These are phyloP conservation scores for Flaveria ramosissima DNA, from an alignment of 129 eudicot genomes.

Conservation along the genomic window DNA sequence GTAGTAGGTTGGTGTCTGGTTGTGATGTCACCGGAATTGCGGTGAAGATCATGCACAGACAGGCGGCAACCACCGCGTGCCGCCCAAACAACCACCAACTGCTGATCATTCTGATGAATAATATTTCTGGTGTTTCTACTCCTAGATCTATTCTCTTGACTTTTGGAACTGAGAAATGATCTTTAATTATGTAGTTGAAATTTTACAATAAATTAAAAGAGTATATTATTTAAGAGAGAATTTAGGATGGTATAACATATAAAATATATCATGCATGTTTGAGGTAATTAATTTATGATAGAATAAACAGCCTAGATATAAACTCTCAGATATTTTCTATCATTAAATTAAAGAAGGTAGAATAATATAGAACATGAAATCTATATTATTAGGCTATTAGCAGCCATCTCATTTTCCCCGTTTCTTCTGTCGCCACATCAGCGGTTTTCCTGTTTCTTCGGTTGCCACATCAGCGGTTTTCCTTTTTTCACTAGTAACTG, in stretches of 20 bases:
- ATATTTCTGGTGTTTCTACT: neutral
- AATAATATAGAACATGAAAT: no score
- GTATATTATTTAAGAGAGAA: neutral
- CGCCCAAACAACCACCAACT: slow-evolving; percentile 20
- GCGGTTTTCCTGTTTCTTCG: no score
- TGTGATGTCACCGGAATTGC: slow-evolving; percentile 33
- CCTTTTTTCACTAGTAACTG: no score
- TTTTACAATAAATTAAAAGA: no score
- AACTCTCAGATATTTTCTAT: no score
- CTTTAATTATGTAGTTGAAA: neutral
- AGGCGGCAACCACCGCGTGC: slow-evolving; percentile 7
- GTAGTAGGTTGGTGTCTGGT: slow-evolving; percentile 50
- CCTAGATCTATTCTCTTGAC: neutral
- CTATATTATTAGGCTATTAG: no score
- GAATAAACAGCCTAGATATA: neutral
- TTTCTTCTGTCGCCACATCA: no score
- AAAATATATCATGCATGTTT: neutral
- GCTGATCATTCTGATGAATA: neutral
- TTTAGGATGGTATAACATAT: neutral
- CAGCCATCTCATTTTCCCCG: no score
- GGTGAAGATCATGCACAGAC: neutral
- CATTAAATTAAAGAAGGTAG: no score
- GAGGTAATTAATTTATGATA: no score
- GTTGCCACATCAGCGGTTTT: no score
- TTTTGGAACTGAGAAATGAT: no score